phyloP scores from a whole-genome alignment of 2,329 filamentous ascomycete species.

The Pestalotiopsis sp. region DNA sequence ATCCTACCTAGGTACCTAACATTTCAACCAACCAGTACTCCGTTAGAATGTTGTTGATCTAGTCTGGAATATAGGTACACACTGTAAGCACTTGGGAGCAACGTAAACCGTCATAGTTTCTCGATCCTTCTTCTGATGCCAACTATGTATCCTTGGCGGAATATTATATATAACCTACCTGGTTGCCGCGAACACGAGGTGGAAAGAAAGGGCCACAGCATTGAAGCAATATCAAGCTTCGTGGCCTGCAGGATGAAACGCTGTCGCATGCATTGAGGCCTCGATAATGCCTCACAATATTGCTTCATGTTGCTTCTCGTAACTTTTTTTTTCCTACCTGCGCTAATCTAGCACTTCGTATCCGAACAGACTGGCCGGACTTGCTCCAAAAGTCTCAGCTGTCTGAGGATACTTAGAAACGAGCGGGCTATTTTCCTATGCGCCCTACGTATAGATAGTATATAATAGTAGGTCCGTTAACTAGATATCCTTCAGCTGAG shows the following conservation, averaged over 20 bases:
- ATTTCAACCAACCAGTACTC: too few relatives aligned
- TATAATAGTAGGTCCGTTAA: background rate
- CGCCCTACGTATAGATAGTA: background rate
- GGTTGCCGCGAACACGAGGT: background rate
- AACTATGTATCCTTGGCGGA: too few relatives aligned
- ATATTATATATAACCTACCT: background rate
- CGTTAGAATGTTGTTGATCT: too few relatives aligned
- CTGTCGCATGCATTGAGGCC: background rate
- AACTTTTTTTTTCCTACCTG: background rate
- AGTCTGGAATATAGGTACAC: background rate
- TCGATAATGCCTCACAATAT: background rate
- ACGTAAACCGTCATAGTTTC: background rate
- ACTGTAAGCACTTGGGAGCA: background rate
- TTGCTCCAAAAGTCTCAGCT: background rate
- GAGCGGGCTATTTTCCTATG: background rate
- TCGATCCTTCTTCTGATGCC: too few relatives aligned
- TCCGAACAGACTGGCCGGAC: background rate
- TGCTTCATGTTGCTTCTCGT: constrained; percentile 1
- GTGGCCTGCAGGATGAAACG: background rate
- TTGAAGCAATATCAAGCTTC: background rate
- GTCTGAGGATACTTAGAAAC: background rate
- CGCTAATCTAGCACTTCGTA: background rate
- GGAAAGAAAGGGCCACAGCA: background rate
- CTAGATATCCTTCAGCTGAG: background rate
- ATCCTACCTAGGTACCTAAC: background rate